Evolutionary conservation across 73 alveolate genomes (phyloP).

Genomic region (Paramecium sexaurelia): DNA sequence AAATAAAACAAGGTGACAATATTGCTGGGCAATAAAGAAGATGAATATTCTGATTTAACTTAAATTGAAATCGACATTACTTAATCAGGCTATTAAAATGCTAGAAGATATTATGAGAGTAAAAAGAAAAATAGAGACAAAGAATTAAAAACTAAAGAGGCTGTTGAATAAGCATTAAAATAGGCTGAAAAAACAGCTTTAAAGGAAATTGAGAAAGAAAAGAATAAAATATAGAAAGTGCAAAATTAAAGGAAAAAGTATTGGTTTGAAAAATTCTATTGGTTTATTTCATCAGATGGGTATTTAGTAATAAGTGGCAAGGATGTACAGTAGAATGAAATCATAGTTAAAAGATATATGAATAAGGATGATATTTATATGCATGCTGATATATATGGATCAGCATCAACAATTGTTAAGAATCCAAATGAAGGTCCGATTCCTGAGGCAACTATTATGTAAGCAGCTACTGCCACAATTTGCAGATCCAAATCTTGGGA

Average conservation of each 20-base stretch:
- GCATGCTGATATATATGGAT: constrained; percentile 93
- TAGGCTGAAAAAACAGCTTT: constrained; percentile 87
- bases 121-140: constrained; percentile 77
- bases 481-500: constrained; percentile 91
- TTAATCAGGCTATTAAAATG: constrained; percentile 81
- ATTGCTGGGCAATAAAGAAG: constrained; percentile 72
- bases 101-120: constrained; percentile 77
- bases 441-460: constrained; percentile 82
- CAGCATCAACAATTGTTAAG: constrained; percentile 86
- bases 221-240: constrained; percentile 66
- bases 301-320: constrained; percentile 85
- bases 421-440: constrained; percentile 78
- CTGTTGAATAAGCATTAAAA: constrained; percentile 78
- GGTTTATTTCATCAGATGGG: constrained; percentile 91
- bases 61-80: constrained; percentile 74
- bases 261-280: constrained; percentile 93
- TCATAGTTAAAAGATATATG: constrained; percentile 83
- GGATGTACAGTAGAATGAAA: constrained; percentile 88
- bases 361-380: constrained; percentile 80
- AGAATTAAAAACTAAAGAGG: constrained; percentile 80
- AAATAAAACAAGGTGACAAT: constrained; percentile 74
- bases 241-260: constrained; percentile 77
- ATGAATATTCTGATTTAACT: constrained; percentile 40
- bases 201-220: constrained; percentile 78
- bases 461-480: constrained; percentile 82